These are phyloP conservation scores for Penicillium sp. DNA, from an alignment of 2,329 filamentous ascomycete species.

Conservation along the genomic window DNA sequence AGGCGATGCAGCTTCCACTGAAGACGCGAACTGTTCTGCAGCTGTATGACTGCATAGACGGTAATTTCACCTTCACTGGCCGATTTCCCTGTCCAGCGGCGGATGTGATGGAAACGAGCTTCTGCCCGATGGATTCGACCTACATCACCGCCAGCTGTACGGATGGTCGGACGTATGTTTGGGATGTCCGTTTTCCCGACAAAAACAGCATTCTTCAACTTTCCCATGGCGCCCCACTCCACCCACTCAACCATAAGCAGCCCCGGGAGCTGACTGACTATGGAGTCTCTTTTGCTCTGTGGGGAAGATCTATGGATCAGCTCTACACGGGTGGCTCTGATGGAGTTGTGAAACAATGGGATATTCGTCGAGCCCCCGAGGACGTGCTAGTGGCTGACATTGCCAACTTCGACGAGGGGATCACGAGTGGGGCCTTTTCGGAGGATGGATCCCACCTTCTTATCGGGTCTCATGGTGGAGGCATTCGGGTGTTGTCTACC, in stretches of 20 bases:
- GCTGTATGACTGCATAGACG: slow-evolving; percentile 45
- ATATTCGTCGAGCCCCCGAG: slow-evolving; percentile 53
- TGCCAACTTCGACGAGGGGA: slow-evolving; percentile 50
- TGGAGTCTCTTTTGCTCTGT: slow-evolving; percentile 59
- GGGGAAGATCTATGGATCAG: slow-evolving; percentile 53
- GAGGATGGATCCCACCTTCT: slow-evolving; percentile 57
- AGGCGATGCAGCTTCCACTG: slow-evolving; percentile 32
- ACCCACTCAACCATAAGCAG: slow-evolving; percentile 42
- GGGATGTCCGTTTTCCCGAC: slow-evolving; percentile 55
- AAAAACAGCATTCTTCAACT: slow-evolving; percentile 50
- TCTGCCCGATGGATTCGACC: slow-evolving; percentile 47
- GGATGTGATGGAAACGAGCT: slow-evolving; percentile 63
- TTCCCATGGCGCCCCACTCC: slow-evolving; percentile 52
- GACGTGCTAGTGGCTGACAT: slow-evolving; percentile 56
- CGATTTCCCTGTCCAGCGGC: slow-evolving; percentile 57
- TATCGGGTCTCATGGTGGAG: slow-evolving; percentile 58
- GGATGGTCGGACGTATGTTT: slow-evolving; percentile 60
- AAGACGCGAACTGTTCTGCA: slow-evolving; percentile 52
- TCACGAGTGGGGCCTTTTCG: slow-evolving; percentile 61
- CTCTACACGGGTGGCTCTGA: slow-evolving; percentile 63
- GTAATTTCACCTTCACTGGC: neutral
- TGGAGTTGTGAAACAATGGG: slow-evolving; percentile 61
- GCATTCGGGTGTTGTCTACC: slow-evolving; percentile 53
- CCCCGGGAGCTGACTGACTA: slow-evolving; percentile 55
- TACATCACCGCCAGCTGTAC: slow-evolving; percentile 62